A percentile compares a stretch with the other conserved stretches of the same genome.
Conservation (phyloP, 2,329 filamentous ascomycete genomes). For the Nannizziopsis arthrosporioides region DNA sequence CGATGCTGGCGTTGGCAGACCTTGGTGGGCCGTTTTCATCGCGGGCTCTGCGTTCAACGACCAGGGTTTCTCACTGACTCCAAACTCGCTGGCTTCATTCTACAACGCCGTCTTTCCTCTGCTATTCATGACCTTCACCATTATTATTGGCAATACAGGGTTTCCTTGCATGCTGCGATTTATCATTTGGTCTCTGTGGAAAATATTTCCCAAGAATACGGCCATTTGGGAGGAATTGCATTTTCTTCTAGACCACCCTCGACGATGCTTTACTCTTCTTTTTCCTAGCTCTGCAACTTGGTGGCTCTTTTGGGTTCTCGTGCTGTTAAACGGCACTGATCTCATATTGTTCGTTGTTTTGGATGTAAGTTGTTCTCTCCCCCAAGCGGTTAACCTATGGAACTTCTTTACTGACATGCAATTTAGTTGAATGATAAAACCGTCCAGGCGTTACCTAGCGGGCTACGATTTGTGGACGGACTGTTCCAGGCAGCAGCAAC, state of each 20-base stretch:
- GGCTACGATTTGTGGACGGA: constrained; percentile 69
- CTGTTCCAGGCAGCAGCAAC: constrained; percentile 86
- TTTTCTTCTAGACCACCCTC: constrained; percentile 86
- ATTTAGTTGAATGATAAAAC: constrained; percentile 56
- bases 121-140: constrained; percentile 68
- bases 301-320: constrained; percentile 85
- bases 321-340: constrained; percentile 72
- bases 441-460: constrained; percentile 56
- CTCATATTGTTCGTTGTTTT: constrained; percentile 84
- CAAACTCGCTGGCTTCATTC: constrained; percentile 89
- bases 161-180: constrained; percentile 92
- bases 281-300: constrained; percentile 86
- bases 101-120: constrained; percentile 63
- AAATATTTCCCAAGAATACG: constrained; percentile 52
- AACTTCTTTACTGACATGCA: constrained; percentile 16
- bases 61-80: constrained; percentile 82
- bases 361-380: constrained; percentile 54
- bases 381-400: too few relatives aligned
- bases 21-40: constrained; percentile 91
- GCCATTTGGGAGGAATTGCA: constrained; percentile 78
- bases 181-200: constrained; percentile 72
- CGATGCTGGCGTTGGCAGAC: constrained; percentile 48
- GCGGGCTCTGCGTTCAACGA: constrained; percentile 85
- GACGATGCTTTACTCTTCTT: constrained; percentile 87
- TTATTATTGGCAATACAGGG: constrained; percentile 88